A percentile compares a stretch with the other conserved stretches of the same genome.
Conservation (phyloP, 2,329 filamentous ascomycete genomes). For the Botrytis elliptica region DNA sequence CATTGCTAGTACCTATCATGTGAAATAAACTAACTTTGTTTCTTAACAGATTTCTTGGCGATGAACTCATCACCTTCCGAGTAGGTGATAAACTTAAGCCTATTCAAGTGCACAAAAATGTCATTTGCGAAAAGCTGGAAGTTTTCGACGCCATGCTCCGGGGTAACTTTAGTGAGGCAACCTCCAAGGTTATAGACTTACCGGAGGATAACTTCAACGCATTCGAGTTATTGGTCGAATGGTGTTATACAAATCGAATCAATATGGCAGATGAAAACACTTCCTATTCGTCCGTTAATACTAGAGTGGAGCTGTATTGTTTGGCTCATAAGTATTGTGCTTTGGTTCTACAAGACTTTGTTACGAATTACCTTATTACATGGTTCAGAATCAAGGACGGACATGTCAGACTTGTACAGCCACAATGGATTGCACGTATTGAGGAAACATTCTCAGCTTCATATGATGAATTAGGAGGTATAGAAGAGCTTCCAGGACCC, state of each 20-base stretch:
- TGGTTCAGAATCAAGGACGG: not conserved
- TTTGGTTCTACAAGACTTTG: constrained; percentile 1
- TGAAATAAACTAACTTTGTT: not conserved
- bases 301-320: not conserved
- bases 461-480: not conserved
- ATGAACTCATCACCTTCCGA: not conserved
- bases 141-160: constrained; percentile 24
- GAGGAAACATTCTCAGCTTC: not conserved
- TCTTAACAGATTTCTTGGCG: not conserved
- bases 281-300: not conserved
- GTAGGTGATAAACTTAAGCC: not conserved
- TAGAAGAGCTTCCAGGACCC: not conserved
- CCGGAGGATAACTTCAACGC: constrained; percentile 22
- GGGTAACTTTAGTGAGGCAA: constrained; percentile 20
- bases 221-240: constrained; percentile 17
- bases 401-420: not conserved
- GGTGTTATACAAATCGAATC: constrained; percentile 12
- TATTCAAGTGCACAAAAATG: constrained; percentile 15
- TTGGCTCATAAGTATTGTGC: constrained; percentile 5
- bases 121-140: constrained; percentile 21
- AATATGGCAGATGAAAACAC: not conserved
- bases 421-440: not conserved
- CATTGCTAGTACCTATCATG: not conserved
- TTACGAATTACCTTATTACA: not conserved
- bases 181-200: constrained; percentile 10